Base-by-base conservation (phyloP, 2,329 filamentous ascomycete species). In the Exserohilum turcica region DNA sequence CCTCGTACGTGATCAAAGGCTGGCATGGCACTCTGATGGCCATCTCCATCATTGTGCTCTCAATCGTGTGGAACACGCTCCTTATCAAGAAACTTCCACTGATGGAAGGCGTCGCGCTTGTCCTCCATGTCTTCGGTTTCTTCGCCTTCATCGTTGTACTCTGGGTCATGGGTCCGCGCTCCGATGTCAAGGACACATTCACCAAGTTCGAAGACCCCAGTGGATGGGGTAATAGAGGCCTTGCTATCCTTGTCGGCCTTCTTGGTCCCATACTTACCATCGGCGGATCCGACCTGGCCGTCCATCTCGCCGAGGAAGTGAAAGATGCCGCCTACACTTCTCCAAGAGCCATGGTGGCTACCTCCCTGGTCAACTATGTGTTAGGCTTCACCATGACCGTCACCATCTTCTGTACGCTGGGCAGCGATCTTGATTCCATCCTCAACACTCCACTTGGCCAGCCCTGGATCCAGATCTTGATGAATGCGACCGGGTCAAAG, bases 21-120 rank as follows among this genome's bases (percentile, higher is more conserved):
- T 83, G 79, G 78, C 80, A 83, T 43, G 76, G 72, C 2, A 82
- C 79, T 0, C 68, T 82, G 0, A 57, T 82, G 2, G 71, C 74
- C 40, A 79, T 78, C 55, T 77, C 75, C 2, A 64, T 80, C 9
- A 65, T 72, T 4, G 51, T 75, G 1, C 56, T 63, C 54, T 78
- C 19, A 74, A 68, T 79, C 31, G 72, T 77, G 4, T 39, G 19
- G 12, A 76, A 78, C 50, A 75, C 74, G 10, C 40, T 74, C 5
- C 54, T 77, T 1, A 71, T 72, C 15, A 74, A 72, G 43, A 54
- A 57, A 18, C 73, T 47, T 65, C 76, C 64, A 73, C 75, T 56
- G n/a, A 47, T 65, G 39, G 60, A 67, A 43, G 49, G 56, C 4
- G 33, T 63, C 8, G 70, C 78, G 12, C 62, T 81, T 3, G 66